Percentiles rank a stretch among this genome's conserved stretches.
These are phyloP conservation scores for Thamnidium elegans DNA, from an alignment of 192 early-diverging fungal genomes.

Conservation along the genomic window DNA sequence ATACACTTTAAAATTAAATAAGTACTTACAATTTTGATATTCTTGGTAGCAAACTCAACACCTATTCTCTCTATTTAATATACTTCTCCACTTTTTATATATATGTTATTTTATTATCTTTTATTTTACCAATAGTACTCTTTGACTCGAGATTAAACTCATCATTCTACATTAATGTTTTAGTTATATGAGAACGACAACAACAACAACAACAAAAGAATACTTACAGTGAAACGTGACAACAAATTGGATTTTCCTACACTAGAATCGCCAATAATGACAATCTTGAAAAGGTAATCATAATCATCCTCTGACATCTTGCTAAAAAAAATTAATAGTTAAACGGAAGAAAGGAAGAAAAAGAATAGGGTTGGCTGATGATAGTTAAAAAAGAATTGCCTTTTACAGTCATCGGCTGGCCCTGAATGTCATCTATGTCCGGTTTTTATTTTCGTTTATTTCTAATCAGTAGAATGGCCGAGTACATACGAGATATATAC, in stretches of 20 bases:
- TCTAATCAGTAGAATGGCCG: too few species aligned
- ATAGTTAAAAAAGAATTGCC: neutral
- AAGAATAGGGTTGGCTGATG: conserved; percentile 20
- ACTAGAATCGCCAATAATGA: conserved; percentile 73
- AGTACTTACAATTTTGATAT: conserved; percentile 37
- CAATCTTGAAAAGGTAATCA: conserved; percentile 69
- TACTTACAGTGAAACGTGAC: conserved; percentile 67
- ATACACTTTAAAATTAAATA: neutral
- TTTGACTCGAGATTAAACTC: conserved; percentile 97
- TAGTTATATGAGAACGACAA: neutral
- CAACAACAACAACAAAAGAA: neutral
- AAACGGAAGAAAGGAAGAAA: neutral
- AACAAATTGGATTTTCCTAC: conserved; percentile 84
- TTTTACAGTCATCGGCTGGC: neutral
- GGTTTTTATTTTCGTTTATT: too few species aligned
- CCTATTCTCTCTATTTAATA: conserved; percentile 12
- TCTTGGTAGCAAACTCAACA: conserved; percentile 48
- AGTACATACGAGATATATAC: too few species aligned
- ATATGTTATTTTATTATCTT: too few species aligned
- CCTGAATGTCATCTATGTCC: too few species aligned
- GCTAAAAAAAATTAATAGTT: neutral
- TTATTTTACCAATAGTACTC: conserved; percentile 80
- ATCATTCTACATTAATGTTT: conserved; percentile 43
- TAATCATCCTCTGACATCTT: conserved; percentile 58
- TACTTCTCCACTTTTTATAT: conserved; percentile 51